A percentile compares a stretch with the other conserved stretches of the same genome.
Evolutionary conservation across 75 land plant species (phyloP).

Genomic region (Chamaecyparis obtusa): DNA sequence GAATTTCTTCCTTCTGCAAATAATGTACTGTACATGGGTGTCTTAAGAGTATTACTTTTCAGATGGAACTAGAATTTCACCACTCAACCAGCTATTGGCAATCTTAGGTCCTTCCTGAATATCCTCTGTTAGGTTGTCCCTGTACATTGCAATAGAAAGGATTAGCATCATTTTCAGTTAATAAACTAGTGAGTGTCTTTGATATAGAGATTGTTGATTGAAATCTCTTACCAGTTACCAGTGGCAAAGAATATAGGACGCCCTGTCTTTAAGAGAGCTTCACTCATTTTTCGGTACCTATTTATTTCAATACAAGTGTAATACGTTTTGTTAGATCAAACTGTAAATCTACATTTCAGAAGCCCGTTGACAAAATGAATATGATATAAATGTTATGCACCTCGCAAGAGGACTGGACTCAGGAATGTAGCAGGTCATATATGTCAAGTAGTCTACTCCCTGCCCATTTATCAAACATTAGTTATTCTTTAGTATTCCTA

Average conservation of each 20-base stretch:
- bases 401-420: slow-evolving; percentile 26
- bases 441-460: slow-evolving; percentile 89
- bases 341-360: not conserved
- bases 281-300: slow-evolving; percentile 73
- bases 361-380: not conserved
- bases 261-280: slow-evolving; percentile 63
- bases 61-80: slow-evolving; percentile 71
- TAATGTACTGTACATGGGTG: not conserved
- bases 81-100: slow-evolving; percentile 86
- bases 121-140: not conserved
- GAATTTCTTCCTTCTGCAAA: not conserved
- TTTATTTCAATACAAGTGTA: not conserved
- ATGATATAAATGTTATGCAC: not conserved
- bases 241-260: slow-evolving; percentile 73
- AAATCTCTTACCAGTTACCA: slow-evolving; percentile 67
- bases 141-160: not conserved
- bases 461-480: slow-evolving; percentile 12
- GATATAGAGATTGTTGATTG: not conserved
- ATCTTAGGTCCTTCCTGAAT: slow-evolving; percentile 29
- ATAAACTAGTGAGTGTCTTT: not conserved
- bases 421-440: slow-evolving; percentile 65
- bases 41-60: slow-evolving; percentile 31
- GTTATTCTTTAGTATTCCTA: not conserved
- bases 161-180: too few species aligned
- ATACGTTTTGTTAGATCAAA: not conserved